These are phyloP conservation scores for Mycosphaerella arachidis DNA, from an alignment of 2,329 filamentous ascomycete species.

Conservation along the genomic window DNA sequence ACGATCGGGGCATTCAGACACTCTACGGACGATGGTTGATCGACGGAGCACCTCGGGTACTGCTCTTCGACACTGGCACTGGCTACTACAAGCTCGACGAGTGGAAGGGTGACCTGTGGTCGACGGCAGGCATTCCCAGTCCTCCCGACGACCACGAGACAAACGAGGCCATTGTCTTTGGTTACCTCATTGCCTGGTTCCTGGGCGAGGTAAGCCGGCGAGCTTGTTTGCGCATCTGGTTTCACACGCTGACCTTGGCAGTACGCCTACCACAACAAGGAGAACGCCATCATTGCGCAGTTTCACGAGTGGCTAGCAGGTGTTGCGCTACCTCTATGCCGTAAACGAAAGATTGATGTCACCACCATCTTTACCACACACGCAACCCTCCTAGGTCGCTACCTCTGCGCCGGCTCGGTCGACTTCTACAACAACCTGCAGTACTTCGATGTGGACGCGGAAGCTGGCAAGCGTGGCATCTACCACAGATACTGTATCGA, in stretches of 20 bases:
- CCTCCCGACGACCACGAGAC: slow-evolving; percentile 89
- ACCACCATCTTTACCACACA: slow-evolving; percentile 99
- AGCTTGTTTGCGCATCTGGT: not conserved
- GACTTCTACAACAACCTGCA: slow-evolving; percentile 99
- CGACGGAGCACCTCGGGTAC: slow-evolving; percentile 86
- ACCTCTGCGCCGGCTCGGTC: slow-evolving; percentile 93
- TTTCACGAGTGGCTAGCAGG: slow-evolving; percentile 99
- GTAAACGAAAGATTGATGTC: slow-evolving; percentile 90
- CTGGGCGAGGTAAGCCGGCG: slow-evolving; percentile 73
- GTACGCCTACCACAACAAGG: slow-evolving; percentile 92
- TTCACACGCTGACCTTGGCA: slow-evolving; percentile 37
- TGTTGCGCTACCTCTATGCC: slow-evolving; percentile 84
- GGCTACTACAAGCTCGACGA: slow-evolving; percentile 88
- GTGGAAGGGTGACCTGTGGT: slow-evolving; percentile 97
- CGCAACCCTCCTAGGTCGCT: slow-evolving; percentile 88
- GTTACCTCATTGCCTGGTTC: slow-evolving; percentile 97
- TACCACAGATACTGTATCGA: slow-evolving; percentile 99
- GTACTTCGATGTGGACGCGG: slow-evolving; percentile 91
- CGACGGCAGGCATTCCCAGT: slow-evolving; percentile 85
- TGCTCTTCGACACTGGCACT: slow-evolving; percentile 92
- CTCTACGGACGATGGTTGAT: slow-evolving; percentile 97
- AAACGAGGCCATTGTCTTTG: slow-evolving; percentile 95
- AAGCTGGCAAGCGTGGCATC: slow-evolving; percentile 95
- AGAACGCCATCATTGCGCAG: slow-evolving; percentile 88
- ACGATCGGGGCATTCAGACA: slow-evolving; percentile 80